These are phyloP conservation scores for Fusarium sororula DNA, from an alignment of 2,329 filamentous ascomycete genomes.

Conservation along the genomic window DNA sequence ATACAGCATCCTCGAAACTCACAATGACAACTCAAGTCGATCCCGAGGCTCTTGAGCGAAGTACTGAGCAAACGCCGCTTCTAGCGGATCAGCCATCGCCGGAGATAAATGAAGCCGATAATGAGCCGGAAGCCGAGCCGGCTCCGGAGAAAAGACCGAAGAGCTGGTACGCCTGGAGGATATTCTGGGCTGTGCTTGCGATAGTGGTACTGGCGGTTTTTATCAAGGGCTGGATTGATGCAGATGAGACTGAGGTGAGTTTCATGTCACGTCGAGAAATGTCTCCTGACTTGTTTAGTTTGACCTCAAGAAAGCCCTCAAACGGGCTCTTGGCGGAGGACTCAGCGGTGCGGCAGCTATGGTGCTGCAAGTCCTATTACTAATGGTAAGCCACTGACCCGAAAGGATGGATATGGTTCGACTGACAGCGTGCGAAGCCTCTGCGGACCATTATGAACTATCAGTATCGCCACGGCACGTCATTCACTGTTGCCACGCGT, in stretches of 20 bases:
- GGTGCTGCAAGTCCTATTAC: conserved; percentile 56
- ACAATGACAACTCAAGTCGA: neutral
- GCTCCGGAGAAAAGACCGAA: neutral
- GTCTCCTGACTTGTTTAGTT: conserved; percentile 45
- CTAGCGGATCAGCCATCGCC: neutral
- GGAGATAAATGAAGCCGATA: neutral
- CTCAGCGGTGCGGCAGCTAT: conserved; percentile 59
- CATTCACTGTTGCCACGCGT: conserved; percentile 51
- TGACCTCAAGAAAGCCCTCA: conserved; percentile 55
- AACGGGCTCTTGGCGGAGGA: conserved; percentile 56
- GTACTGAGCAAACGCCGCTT: conserved; percentile 11
- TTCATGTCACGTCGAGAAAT: fast-evolving
- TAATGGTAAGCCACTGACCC: conserved; percentile 50
- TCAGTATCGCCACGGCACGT: conserved; percentile 57
- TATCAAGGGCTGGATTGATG: conserved; percentile 16
- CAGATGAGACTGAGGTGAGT: conserved; percentile 24
- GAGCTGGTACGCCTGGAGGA: conserved; percentile 20
- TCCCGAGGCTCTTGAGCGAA: neutral
- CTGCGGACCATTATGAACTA: conserved; percentile 62
- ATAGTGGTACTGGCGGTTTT: neutral
- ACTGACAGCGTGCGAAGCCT: conserved; percentile 44
- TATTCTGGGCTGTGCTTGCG: conserved; percentile 5
- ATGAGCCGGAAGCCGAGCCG: neutral
- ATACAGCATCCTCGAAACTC: fast-evolving
- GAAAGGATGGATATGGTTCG: fast-evolving